Evolutionary conservation across 139 green algal genomes (phyloP), one percentile per base, ranked within the genome.

Genomic region (Pseudopediastrum boryanum): DNA sequence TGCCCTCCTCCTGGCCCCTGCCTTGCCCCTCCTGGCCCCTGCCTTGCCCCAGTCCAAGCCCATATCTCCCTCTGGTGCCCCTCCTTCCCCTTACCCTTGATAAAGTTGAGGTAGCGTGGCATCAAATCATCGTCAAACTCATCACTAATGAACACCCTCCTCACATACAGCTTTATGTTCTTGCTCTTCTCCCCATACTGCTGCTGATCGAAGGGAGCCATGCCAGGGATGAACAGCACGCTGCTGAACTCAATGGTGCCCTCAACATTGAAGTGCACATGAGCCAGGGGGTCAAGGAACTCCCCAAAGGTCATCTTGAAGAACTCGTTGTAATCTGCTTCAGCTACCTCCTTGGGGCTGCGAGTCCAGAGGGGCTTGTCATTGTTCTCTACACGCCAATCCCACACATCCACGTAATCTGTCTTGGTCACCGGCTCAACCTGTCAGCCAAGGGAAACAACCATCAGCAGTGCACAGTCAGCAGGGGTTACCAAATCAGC

Each of bases 121-220:
- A 99, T 90, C 38, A 99, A 88, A 75, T 97, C 89, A 79, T 98
- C 95, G 83, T 99, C 94, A 84, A 99, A 99, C 86, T 98, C 91
- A 71, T 99, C 95, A 25, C 71, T 91, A 88, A 99, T 99, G 93
- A 99, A 99, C 21, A 99, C 96, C 12, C 95, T 86, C 85, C 96
- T 97, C 59, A 99, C 96, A 84, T 97, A 99, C 62, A 99, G 93
- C 64, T 91, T 89, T 85, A 98, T 97, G 87, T 87, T 93, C 75
- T 46, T 63, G 23, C 10, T 41, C 44, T 78, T 85, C 52, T 63
- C 80, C 2, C 19, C 7, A 36, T 62, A 81, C 61, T 85, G 78
- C 72, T 89, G 82, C 82, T 96, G 88, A 65, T 99, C 95, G 77
- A 99, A 99, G 38, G 96, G 96, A 13, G 94, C 92, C 96, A 99